Base-by-base conservation (phyloP, 257 asterid species). In the Plantago ovata region DNA sequence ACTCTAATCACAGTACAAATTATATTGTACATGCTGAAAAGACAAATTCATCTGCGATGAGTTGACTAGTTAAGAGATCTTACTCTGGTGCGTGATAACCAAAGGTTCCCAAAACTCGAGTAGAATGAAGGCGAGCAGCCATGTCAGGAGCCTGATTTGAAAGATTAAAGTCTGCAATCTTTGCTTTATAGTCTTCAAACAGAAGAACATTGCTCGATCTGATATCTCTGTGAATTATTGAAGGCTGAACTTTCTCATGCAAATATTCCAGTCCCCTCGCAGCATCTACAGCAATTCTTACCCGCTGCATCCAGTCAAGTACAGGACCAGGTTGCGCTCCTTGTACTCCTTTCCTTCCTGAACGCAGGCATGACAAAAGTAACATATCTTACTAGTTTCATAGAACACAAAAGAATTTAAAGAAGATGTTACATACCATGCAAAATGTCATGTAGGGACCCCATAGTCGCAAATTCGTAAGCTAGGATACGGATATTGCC, bases 261-360 rank as follows among this genome's bases (percentile, higher is more conserved):
- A 92, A 71, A 80, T 81, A 92, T 70, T 83, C 98, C 41, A 92
- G 86, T 54, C 98, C 98, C 73, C 93, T 85, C 24, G 98, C 98
- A 64, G 98, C 95, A 77, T 92, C 95, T 64, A 92, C 94, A 12
- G 98, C 98, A 65, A 92, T 92, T 64, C 78, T 81, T 19, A 92
- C 98, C 64, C 98, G 85, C 69, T 91, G 95, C 76, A 82, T 77
- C 98, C 98, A 92, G 69, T 87, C 96, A 78, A 92, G 98, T 24
- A 73, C 78, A 48, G 88, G 88, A 46, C 88, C 88, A 46, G 88
- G 84, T 69, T 81, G 88, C 41, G 84, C 84, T 32, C 81, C 84
- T 72, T 81, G 84, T 24, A 81, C 80, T 41, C 88, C 88, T 74
- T 78, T 81, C 75, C 88, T 71, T 62, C 88, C 88, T 81, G 82